Percentiles rank a stretch among this genome's conserved stretches.
Conservation (phyloP, 257 asterid genomes). For the Solanum neorickii region DNA sequence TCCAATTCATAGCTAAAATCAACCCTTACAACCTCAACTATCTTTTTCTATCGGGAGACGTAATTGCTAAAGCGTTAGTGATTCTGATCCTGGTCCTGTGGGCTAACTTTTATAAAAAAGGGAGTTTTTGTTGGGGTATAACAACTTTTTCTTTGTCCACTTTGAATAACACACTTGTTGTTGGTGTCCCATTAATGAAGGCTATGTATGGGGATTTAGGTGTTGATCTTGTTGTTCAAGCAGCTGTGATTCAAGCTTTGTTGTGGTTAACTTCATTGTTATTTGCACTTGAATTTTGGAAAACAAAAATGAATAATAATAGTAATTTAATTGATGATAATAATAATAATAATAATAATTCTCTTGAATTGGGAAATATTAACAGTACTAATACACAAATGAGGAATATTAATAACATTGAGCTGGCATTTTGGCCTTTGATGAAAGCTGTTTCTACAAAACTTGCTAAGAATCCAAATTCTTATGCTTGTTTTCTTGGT, state of each 20-base stretch:
- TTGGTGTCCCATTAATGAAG: conserved; percentile 24
- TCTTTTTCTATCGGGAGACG: not conserved
- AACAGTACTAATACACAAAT: not conserved
- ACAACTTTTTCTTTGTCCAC: conserved; percentile 16
- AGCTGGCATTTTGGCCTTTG: conserved; percentile 5
- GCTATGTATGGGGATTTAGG: conserved; percentile 27
- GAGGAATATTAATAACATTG: not conserved
- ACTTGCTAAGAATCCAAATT: conserved; percentile 50
- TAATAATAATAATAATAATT: not conserved
- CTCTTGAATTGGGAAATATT: not conserved
- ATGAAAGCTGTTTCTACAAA: conserved; percentile 28
- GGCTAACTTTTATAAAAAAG: conserved; percentile 6
- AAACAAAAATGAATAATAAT: not conserved
- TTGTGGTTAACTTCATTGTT: conserved; percentile 13
- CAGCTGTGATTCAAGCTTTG: conserved; percentile 12
- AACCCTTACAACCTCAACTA: conserved; percentile 9
- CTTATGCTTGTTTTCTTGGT: conserved; percentile 37
- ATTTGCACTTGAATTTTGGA: conserved; percentile 10
- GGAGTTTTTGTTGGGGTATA: conserved; percentile 7
- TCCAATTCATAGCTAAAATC: conserved; percentile 8
- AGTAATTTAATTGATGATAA: not conserved
- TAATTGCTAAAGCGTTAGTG: not conserved
- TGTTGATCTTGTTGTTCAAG: conserved; percentile 19
- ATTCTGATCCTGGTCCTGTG: not conserved
- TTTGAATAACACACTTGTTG: conserved; percentile 19